A percentile compares a stretch with the other conserved stretches of the same genome.
Evolutionary conservation across 2,329 filamentous ascomycete species (phyloP).

Genomic region (Trichoderma lentiforme): DNA sequence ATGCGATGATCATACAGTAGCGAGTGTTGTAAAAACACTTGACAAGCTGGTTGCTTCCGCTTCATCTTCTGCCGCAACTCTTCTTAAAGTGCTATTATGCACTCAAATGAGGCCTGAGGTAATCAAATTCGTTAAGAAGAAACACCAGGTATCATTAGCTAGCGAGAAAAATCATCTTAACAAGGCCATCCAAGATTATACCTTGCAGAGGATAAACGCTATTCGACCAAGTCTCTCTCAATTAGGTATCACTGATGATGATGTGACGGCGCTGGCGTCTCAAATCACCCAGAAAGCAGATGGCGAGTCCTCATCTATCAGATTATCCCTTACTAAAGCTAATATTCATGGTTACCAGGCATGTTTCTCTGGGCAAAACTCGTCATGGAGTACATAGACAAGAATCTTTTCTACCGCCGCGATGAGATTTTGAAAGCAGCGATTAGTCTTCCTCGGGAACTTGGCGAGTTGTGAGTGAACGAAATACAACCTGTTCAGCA

Average conservation of each 20-base stretch:
- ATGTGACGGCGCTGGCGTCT: conserved; percentile 20
- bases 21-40: neutral
- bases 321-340: neutral
- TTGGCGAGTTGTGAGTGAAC: conserved; percentile 1
- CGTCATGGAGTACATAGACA: conserved; percentile 33
- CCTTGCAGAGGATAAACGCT: neutral
- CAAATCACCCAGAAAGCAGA: conserved; percentile 27
- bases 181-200: neutral
- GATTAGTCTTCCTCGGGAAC: conserved; percentile 26
- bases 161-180: neutral
- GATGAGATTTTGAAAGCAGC: conserved; percentile 24
- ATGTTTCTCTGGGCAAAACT: conserved; percentile 39
- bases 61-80: neutral
- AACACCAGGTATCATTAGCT: conserved; percentile 3
- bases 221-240: neutral
- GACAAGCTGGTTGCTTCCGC: neutral
- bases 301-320: conserved; percentile 22
- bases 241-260: conserved; percentile 13
- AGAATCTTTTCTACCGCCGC: conserved; percentile 29
- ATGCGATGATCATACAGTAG: neutral
- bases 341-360: conserved; percentile 22
- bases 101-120: neutral
- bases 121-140: neutral
- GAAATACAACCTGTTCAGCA: neutral
- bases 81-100: conserved; percentile 4